Base-by-base conservation (phyloP, 148 eudicot species). In the Camellia lanceoleosa region DNA sequence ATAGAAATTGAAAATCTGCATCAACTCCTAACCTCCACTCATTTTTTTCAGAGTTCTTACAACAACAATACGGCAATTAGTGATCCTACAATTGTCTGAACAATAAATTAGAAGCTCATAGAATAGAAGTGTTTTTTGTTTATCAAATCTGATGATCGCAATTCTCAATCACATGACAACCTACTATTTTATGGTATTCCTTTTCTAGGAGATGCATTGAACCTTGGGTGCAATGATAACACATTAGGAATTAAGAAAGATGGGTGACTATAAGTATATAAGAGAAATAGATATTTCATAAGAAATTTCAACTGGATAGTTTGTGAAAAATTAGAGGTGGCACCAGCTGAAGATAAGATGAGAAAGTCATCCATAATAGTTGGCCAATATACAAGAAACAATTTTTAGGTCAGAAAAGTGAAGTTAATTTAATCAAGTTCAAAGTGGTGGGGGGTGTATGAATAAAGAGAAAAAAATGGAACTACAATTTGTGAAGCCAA, bases 1-100 rank as follows among this genome's bases (percentile, higher is more conserved):
- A 82, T 42, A 79, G 80, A 42, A 84, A 43, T 77, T 52, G 61
- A 49, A 23, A 23, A 23, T n/a, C 1, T 47, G 56, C 19, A 64
- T 77, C 69, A 77, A 44, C 8, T 8, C 19, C 46, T 77, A 77
- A 12, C 2, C 7, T 59, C 5, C 12, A 18, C 52, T 75, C 10
- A 47, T 20, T 23, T 52, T 23, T 47, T 70, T 55, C 43, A 12
- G 5, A 23, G 30, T 12, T 51, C 61, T 52, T 11, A 23, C n/a
- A 54, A 20, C 3, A 72, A 5, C 14, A 23, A 23, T 23, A 23
- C 30, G 30, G 30, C 30, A 23, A 23, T 23, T 23, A 23, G 30
- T 23, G 30, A 23, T 23, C 30, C 30, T 23, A 23, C 30, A 23
- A 23, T 23, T 23, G 30, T 23, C 30, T 23, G 30, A 23, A 23